Evolutionary conservation across 805 yeast species (phyloP).

Genomic region (Ascoidea asiatica): DNA sequence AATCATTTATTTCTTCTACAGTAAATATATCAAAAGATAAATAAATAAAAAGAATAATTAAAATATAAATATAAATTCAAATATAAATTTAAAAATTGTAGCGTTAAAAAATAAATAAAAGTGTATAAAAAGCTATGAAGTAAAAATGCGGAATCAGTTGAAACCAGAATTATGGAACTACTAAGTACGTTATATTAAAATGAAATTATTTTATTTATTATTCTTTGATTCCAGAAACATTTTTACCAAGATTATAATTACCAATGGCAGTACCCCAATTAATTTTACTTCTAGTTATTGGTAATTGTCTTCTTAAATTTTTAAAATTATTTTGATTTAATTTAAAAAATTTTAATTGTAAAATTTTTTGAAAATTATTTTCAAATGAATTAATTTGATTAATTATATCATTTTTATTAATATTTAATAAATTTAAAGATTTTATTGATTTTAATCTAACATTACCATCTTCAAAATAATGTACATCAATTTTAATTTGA

Average conservation of each 20-base stretch:
- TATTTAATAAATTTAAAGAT: conserved; percentile 5
- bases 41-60: no score
- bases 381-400: conserved; percentile 43
- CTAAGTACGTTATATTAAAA: no score
- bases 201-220: neutral
- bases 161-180: neutral
- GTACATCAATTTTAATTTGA: conserved; percentile 54
- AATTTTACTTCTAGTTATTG: conserved; percentile 81
- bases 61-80: no score
- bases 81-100: neutral
- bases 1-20: no score
- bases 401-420: conserved; percentile 17
- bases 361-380: conserved; percentile 38
- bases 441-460: conserved; percentile 51
- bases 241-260: conserved; percentile 75
- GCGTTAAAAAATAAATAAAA: neutral
- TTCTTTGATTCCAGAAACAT: conserved; percentile 23
- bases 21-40: no score
- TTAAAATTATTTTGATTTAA: conserved; percentile 78
- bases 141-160: no score
- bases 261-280: conserved; percentile 95
- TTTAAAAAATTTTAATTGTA: conserved; percentile 50
- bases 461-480: conserved; percentile 93
- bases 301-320: conserved; percentile 76
- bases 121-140: neutral